phyloP scores from a whole-genome alignment of 768 basidiomycete species.

The Tylopilus cervinicoccineus region DNA sequence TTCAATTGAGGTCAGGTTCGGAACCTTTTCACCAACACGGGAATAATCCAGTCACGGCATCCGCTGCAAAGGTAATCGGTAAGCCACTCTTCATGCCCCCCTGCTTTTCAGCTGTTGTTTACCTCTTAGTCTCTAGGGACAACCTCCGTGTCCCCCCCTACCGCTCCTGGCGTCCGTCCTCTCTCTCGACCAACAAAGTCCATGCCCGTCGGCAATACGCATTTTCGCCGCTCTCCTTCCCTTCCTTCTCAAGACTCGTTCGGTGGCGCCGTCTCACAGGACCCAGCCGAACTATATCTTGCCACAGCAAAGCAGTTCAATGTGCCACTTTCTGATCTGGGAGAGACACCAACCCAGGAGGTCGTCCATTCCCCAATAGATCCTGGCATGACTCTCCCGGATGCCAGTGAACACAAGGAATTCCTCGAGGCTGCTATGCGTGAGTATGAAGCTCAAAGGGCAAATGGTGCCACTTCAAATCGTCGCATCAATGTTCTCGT shows the following conservation, averaged over 20 bases:
- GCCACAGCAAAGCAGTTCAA: conserved; percentile 47
- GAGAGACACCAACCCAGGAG: conserved; percentile 29
- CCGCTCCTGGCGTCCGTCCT: conserved; percentile 9
- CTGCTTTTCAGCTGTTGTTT: conserved; percentile 22
- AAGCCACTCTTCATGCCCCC: conserved; percentile 22
- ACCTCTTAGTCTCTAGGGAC: conserved; percentile 26
- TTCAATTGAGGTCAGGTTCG: conserved; percentile 25
- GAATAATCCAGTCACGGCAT: conserved; percentile 25
- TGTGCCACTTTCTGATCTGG: conserved; percentile 57
- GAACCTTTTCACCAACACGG: conserved; percentile 23
- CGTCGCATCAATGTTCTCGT: conserved; percentile 38
- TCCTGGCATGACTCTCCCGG: conserved; percentile 49
- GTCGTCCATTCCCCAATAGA: conserved; percentile 31
- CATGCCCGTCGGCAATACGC: conserved; percentile 20
- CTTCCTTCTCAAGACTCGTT: conserved; percentile 60
- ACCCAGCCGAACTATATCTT: conserved; percentile 44
- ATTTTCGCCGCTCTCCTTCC: conserved; percentile 34
- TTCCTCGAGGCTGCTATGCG: conserved; percentile 22
- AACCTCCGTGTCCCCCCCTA: conserved; percentile 32
- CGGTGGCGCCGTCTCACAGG: conserved; percentile 45
- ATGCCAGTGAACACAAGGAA: conserved; percentile 35
- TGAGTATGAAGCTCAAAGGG: conserved; percentile 23
- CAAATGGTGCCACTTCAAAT: conserved; percentile 8
- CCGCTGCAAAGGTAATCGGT: conserved; percentile 29
- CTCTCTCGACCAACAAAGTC: conserved; percentile 18